phyloP scores from a whole-genome alignment of 31 red algal genomes.

The Asparagopsis taxiformis region DNA sequence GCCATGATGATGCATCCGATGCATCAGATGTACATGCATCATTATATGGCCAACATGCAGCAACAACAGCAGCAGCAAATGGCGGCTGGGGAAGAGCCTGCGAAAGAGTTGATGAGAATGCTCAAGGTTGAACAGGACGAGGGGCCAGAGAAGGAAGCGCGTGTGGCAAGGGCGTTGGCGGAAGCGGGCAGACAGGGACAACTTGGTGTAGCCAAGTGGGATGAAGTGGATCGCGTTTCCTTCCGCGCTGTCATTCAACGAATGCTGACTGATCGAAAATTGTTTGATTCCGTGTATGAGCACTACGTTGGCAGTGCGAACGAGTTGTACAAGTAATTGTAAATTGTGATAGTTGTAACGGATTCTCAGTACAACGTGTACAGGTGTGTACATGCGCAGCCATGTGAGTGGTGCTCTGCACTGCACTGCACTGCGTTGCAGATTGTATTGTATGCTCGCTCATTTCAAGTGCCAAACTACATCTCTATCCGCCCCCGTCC shows the following conservation, averaged over 20 bases:
- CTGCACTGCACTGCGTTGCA: no score
- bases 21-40: constrained; percentile 2
- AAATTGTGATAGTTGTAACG: constrained; percentile 3
- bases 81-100: constrained; percentile 6
- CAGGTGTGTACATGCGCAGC: background rate
- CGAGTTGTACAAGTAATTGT: background rate
- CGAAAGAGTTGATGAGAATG: background rate
- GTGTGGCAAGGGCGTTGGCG: constrained; percentile 2
- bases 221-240: constrained; percentile 32
- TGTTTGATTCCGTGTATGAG: constrained; percentile 64
- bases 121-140: background rate
- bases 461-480: no score
- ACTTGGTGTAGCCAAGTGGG: background rate
- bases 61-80: constrained; percentile 48
- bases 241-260: constrained; percentile 61
- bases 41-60: constrained; percentile 32
- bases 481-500: no score
- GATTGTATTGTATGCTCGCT: no score
- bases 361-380: background rate
- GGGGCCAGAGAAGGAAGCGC: background rate
- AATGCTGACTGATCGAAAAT: constrained; percentile 48
- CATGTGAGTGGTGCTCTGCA: no score
- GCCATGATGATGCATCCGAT: constrained; percentile 34
- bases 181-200: constrained; percentile 1
- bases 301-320: constrained; percentile 21